Base-by-base conservation (phyloP, 225 moss, liverwort and hornwort species). In the Ulota crispa region DNA sequence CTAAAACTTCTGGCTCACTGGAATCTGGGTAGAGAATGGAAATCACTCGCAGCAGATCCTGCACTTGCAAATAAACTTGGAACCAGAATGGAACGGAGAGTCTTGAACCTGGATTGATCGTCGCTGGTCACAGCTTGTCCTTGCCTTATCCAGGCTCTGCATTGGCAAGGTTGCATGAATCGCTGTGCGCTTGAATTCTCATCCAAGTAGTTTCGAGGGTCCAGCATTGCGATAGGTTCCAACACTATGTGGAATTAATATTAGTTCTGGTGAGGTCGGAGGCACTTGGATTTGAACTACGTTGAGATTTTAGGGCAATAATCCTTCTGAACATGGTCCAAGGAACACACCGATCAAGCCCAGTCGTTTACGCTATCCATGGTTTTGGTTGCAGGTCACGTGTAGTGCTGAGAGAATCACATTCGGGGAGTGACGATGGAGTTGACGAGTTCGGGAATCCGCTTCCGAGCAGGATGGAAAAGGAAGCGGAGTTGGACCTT, bases 371-470 rank as follows among this genome's bases (percentile, higher is more conserved):
- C 14, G 23, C 53, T 53, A 37, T 63, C 14, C 34, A 28, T 55
- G 61, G 50, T 36, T 42, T 69, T 80, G 65, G 61, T 54, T 87
- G 78, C 82, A 82, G 87, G 60, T 79, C 64, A 69, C 69, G 84
- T 63, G 12, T 3, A 21, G 6, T 8, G 11, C 28, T 82, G 79
- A 60, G 71, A 42, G 87, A 55, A 53, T 32, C 72, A 39, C 53
- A 8, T 16, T 50, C 36, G 5, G 55, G 43, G 67, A 62, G 83
- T 32, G 55, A 79, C 54, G 72, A 87, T 85, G 87, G 82, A 85
- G 61, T 54, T 76, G 76, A 72, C 65, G 57, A 61, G 79, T 82
- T 79, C 76, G 61, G 85, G 85, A 76, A 72, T 78, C 60, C 60
- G 18, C 45, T 23, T 67, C 62, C 9, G 52, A 21, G 57, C 71